Conservation (phyloP, 345 rosid species). For the Noccaea bulbosa region DNA sequence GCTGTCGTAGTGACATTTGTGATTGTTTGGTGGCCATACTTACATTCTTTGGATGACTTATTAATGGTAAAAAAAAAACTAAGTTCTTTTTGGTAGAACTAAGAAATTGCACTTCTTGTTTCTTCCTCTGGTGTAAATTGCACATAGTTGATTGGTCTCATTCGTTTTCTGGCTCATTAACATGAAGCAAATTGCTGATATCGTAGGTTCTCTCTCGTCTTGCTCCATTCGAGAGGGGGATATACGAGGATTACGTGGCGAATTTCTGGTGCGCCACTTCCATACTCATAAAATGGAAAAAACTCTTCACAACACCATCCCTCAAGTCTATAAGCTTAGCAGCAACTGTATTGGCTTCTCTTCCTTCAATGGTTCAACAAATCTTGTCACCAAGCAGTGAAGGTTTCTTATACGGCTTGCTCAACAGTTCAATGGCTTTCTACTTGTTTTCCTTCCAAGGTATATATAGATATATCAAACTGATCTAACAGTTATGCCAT, state of each 20-base stretch:
- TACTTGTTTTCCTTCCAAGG: constrained; percentile 94
- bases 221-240: constrained; percentile 96
- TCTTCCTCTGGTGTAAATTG: constrained; percentile 24
- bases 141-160: background rate
- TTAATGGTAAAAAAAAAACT: constrained; percentile 52
- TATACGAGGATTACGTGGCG: constrained; percentile 97
- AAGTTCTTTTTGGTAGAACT: background rate
- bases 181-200: constrained; percentile 27
- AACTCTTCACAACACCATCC: constrained; percentile 58
- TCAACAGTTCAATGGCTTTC: constrained; percentile 85
- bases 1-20: constrained; percentile 71
- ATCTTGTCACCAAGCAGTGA: constrained; percentile 67
- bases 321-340: constrained; percentile 64
- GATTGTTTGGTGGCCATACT: constrained; percentile 90
- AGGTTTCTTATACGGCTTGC: constrained; percentile 81
- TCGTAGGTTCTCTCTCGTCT: constrained; percentile 82
- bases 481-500: background rate
- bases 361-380: constrained; percentile 95
- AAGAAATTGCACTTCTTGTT: constrained; percentile 18
- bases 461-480: constrained; percentile 24
- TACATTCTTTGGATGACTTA: constrained; percentile 65
- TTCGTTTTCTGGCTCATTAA: background rate
- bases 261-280: constrained; percentile 95
- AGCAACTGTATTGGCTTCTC: constrained; percentile 64
- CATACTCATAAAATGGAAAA: constrained; percentile 85